Percentiles rank a stretch among this genome's conserved stretches.
These are phyloP conservation scores for Exophiala lecanii-corni DNA, from an alignment of 2,329 filamentous ascomycete species.

Conservation along the genomic window DNA sequence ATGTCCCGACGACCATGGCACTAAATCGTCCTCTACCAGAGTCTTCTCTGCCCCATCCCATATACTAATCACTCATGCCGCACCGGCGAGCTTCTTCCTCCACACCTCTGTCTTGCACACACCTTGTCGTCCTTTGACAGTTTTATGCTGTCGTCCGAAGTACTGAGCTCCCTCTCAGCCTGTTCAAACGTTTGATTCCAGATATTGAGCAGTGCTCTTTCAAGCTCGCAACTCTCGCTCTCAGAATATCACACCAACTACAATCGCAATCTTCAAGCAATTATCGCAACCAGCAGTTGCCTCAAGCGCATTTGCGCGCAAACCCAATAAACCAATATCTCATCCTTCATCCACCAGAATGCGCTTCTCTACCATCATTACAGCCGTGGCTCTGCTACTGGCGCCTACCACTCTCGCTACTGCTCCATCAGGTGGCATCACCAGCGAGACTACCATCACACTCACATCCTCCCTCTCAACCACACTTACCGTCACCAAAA, in stretches of 20 bases:
- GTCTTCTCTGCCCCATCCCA: constrained; percentile 9
- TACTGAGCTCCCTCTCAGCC: constrained; percentile 24
- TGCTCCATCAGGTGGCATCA: constrained; percentile 11
- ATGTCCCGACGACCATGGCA: neutral
- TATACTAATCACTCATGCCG: constrained; percentile 15
- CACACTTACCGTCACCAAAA: constrained; percentile 23
- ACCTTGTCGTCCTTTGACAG: constrained; percentile 11
- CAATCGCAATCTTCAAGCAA: neutral
- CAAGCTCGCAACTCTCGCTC: constrained; percentile 5
- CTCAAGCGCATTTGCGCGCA: no score
- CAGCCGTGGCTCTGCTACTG: constrained; percentile 12
- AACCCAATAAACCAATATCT: no score
- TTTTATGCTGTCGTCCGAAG: constrained; percentile 21
- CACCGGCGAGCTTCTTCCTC: constrained; percentile 20
- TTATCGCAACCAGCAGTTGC: neutral
- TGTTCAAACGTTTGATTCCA: constrained; percentile 8
- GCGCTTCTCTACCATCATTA: constrained; percentile 17
- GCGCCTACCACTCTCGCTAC: constrained; percentile 12
- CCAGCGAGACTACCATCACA: constrained; percentile 13
- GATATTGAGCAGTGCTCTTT: constrained; percentile 18
- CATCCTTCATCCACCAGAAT: constrained; percentile 7
- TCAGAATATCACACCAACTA: neutral
- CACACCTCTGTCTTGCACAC: constrained; percentile 14
- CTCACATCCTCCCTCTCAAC: constrained; percentile 18
- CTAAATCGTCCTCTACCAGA: neutral